Percentiles rank a stretch among this genome's conserved stretches.
phyloP scores from a whole-genome alignment of 1,284 basidiomycete genomes.

The Tilletia indica region DNA sequence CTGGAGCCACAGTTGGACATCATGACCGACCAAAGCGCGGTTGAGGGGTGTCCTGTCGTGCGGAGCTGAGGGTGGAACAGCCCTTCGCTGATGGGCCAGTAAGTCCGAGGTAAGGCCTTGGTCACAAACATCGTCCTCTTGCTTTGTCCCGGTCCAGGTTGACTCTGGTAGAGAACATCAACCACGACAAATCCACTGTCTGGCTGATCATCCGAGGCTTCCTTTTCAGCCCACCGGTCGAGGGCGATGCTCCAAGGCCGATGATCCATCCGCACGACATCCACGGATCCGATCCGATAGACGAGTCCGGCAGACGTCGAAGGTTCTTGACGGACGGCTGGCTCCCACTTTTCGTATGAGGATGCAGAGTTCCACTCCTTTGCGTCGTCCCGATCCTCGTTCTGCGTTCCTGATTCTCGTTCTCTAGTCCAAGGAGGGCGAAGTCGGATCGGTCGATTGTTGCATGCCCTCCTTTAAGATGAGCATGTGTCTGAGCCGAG shows the following conservation, averaged over 20 bases:
- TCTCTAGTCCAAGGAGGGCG: too few relatives aligned
- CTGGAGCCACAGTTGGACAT: conserved; percentile 37
- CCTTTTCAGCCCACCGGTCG: neutral
- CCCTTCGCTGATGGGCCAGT: conserved; percentile 66
- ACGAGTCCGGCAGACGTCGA: neutral
- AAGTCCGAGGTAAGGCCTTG: conserved; percentile 70
- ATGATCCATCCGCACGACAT: conserved; percentile 5
- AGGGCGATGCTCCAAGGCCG: conserved; percentile 4
- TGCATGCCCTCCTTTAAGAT: conserved; percentile 85
- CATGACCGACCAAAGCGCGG: neutral
- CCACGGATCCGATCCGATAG: neutral
- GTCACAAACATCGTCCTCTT: conserved; percentile 56
- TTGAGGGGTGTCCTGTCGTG: neutral
- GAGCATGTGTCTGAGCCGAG: conserved; percentile 67
- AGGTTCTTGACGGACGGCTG: neutral
- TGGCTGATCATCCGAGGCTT: neutral
- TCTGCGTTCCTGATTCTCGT: too few relatives aligned
- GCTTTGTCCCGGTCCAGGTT: neutral
- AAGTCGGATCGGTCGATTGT: conserved; percentile 18
- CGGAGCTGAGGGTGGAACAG: conserved; percentile 20
- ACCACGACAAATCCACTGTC: conserved; percentile 51
- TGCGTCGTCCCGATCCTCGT: too few relatives aligned
- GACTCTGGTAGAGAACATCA: conserved; percentile 64
- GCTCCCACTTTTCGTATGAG: neutral
- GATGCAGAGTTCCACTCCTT: neutral